phyloP scores from a whole-genome alignment of 352 stramenopile genomes.

The Globisporangium canariense region DNA sequence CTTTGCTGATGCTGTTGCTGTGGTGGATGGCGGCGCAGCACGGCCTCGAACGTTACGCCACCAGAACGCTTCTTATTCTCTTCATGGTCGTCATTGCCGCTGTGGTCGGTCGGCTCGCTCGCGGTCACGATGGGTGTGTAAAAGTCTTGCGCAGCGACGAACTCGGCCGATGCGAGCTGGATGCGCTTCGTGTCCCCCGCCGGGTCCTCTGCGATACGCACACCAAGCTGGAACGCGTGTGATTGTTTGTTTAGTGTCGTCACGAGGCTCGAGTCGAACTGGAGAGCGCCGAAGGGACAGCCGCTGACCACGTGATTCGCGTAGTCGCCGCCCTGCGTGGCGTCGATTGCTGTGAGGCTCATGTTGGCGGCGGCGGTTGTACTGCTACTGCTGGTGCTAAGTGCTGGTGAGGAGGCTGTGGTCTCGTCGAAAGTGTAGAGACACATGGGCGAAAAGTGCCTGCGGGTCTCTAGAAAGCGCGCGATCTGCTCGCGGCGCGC shows the following conservation, averaged over 20 bases:
- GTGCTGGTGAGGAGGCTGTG: neutral
- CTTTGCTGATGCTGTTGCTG: slow-evolving; percentile 19
- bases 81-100: neutral
- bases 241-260: slow-evolving; percentile 23
- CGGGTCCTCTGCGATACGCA: slow-evolving; percentile 31
- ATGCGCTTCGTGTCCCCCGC: slow-evolving; percentile 28
- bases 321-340: slow-evolving; percentile 10
- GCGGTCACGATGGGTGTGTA: slow-evolving; percentile 31
- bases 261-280: slow-evolving; percentile 37
- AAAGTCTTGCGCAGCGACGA: slow-evolving; percentile 49
- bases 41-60: slow-evolving; percentile 71
- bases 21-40: slow-evolving; percentile 36
- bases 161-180: slow-evolving; percentile 51
- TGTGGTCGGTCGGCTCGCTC: neutral
- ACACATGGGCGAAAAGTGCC: slow-evolving; percentile 21
- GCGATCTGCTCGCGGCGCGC: slow-evolving; percentile 13
- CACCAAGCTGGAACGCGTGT: slow-evolving; percentile 39
- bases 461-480: slow-evolving; percentile 19
- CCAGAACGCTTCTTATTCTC: neutral
- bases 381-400: neutral
- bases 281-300: slow-evolving; percentile 66
- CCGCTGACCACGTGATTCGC: slow-evolving; percentile 19
- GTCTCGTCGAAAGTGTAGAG: slow-evolving; percentile 41
- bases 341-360: neutral
- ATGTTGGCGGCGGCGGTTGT: slow-evolving; percentile 7